Evolutionary conservation across 2,329 filamentous ascomycete species (phyloP).

Genomic region (Bipolaris sorokiniana): DNA sequence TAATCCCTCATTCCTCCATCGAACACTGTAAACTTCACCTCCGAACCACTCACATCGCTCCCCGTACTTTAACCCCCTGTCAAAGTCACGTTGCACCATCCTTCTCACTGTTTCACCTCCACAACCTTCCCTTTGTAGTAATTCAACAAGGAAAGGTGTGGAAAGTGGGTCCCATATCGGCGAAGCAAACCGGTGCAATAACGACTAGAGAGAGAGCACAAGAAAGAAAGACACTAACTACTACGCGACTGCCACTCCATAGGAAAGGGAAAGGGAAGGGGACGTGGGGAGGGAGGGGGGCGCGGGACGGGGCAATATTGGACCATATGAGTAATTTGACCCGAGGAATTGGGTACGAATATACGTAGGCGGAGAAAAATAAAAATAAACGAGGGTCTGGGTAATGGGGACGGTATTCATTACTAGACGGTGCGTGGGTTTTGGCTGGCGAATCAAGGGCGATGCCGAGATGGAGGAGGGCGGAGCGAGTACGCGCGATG

Average conservation of each 20-base stretch:
- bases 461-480: neutral
- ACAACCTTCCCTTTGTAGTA: neutral
- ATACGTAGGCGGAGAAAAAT: neutral
- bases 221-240: no score
- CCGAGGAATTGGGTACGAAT: no score
- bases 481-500: neutral
- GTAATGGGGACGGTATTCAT: neutral
- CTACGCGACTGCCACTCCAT: no score
- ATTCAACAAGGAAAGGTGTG: neutral
- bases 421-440: neutral
- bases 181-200: neutral
- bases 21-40: neutral
- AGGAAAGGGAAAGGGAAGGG: neutral
- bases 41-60: slow-evolving; percentile 1
- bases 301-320: no score
- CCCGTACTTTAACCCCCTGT: no score
- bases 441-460: neutral
- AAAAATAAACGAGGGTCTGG: neutral
- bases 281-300: neutral
- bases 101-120: neutral
- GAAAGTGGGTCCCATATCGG: neutral
- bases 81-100: neutral
- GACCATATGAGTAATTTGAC: neutral
- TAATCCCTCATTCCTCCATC: neutral
- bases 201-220: neutral